Percentiles rank a stretch among this genome's conserved stretches.
Conservation (phyloP, 2,329 filamentous ascomycete genomes). For the Apiospora rasikravindrae region DNA sequence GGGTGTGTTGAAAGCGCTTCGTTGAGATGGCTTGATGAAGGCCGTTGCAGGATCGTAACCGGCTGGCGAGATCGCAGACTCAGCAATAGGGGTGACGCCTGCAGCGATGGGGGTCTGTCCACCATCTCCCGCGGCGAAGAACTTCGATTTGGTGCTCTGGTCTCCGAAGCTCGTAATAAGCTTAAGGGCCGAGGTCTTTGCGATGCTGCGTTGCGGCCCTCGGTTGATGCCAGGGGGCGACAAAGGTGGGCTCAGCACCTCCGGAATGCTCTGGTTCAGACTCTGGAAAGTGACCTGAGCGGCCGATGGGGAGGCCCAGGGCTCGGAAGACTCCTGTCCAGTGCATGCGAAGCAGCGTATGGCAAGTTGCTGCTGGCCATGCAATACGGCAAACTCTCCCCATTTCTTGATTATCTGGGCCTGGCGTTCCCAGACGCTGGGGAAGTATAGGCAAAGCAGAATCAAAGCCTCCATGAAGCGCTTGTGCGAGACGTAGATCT, state of each 20-base stretch:
- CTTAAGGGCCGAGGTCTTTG: slow-evolving; percentile 84
- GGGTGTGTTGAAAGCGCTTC: slow-evolving; percentile 72
- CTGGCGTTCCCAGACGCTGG: slow-evolving; percentile 89
- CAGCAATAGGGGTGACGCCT: slow-evolving; percentile 86
- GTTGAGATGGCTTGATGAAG: slow-evolving; percentile 69
- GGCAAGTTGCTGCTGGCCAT: slow-evolving; percentile 86
- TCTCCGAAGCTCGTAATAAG: slow-evolving; percentile 89
- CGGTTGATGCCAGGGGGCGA: slow-evolving; percentile 71
- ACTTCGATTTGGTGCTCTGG: slow-evolving; percentile 64
- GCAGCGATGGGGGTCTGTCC: slow-evolving; percentile 78
- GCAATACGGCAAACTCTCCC: slow-evolving; percentile 89
- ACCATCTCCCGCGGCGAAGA: slow-evolving; percentile 62
- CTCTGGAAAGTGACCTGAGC: slow-evolving; percentile 62
- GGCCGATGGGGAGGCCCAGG: slow-evolving; percentile 86
- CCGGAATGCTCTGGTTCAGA: slow-evolving; percentile 59
- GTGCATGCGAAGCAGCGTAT: slow-evolving; percentile 94
- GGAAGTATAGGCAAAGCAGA: slow-evolving; percentile 81
- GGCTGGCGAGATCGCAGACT: slow-evolving; percentile 75
- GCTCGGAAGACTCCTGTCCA: slow-evolving; percentile 80
- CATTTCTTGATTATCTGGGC: slow-evolving; percentile 88
- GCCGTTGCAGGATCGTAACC: slow-evolving; percentile 70
- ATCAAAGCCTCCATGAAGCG: slow-evolving; percentile 93
- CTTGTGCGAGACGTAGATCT: slow-evolving; percentile 92
- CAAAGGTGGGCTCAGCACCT: slow-evolving; percentile 72
- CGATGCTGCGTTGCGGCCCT: slow-evolving; percentile 66